These are phyloP conservation scores for Magnaporthales sp. DNA, from an alignment of 2,329 filamentous ascomycete species.

Conservation along the genomic window DNA sequence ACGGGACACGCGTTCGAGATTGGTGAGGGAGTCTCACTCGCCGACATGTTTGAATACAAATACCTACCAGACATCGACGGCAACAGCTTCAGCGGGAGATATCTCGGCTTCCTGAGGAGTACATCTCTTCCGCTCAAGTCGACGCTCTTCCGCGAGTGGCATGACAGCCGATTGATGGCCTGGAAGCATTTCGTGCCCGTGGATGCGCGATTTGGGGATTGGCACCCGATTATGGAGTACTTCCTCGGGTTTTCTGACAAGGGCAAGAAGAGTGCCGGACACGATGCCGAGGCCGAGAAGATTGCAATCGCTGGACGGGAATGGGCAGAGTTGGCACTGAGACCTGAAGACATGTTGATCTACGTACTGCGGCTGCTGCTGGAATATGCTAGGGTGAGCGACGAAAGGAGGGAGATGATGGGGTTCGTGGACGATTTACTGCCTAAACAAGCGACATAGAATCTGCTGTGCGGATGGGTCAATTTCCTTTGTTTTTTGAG, in stretches of 20 bases:
- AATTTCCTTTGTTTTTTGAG: not conserved
- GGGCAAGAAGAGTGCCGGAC: constrained; percentile 12
- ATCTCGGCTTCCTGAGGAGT: constrained; percentile 59
- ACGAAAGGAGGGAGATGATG: constrained; percentile 41
- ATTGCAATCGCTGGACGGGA: constrained; percentile 58
- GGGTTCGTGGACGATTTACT: constrained; percentile 45
- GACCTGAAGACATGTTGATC: constrained; percentile 66
- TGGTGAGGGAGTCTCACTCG: constrained; percentile 30
- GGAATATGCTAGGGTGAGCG: constrained; percentile 51
- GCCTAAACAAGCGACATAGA: not conserved
- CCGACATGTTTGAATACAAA: constrained; percentile 52
- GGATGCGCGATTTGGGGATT: constrained; percentile 64
- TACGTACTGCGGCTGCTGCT: constrained; percentile 58
- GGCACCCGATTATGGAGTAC: constrained; percentile 66
- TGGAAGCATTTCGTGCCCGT: constrained; percentile 81
- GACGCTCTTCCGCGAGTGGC: constrained; percentile 74
- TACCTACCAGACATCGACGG: constrained; percentile 72
- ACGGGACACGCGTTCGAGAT: constrained; percentile 35
- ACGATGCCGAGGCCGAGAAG: constrained; percentile 50
- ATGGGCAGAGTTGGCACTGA: constrained; percentile 61
- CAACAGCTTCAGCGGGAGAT: constrained; percentile 61
- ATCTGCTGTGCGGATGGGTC: not conserved
- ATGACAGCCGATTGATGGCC: constrained; percentile 62
- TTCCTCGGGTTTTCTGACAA: constrained; percentile 51
- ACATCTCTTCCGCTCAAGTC: constrained; percentile 68